These are phyloP conservation scores for Ogataea philodendri DNA, from an alignment of 805 yeast species.

Conservation along the genomic window DNA sequence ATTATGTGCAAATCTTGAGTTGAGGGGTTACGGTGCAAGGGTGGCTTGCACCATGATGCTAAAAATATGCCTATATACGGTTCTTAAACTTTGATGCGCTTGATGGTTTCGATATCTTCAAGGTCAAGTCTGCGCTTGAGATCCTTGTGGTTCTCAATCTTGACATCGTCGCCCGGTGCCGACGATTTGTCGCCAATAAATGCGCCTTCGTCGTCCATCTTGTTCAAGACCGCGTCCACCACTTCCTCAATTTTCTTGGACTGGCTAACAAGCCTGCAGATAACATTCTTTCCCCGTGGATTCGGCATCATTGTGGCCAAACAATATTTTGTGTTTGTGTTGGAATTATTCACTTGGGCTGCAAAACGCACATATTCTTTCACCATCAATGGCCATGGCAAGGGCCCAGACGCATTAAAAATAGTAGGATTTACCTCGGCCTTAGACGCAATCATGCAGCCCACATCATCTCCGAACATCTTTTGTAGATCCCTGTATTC, in stretches of 20 bases:
- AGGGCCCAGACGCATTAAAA: slow-evolving; percentile 46
- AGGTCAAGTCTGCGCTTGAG: slow-evolving; percentile 6
- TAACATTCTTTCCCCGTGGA: slow-evolving; percentile 33
- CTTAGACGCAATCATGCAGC: slow-evolving; percentile 90
- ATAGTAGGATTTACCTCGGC: slow-evolving; percentile 88
- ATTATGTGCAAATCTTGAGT: background rate
- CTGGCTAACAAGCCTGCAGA: slow-evolving; percentile 55
- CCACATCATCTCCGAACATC: slow-evolving; percentile 58
- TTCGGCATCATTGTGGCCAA: slow-evolving; percentile 70
- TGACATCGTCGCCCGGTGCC: slow-evolving; percentile 3
- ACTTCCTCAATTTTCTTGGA: slow-evolving; percentile 56
- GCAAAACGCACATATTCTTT: slow-evolving; percentile 59
- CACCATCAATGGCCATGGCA: slow-evolving; percentile 54
- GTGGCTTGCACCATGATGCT: background rate
- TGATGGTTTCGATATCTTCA: slow-evolving; percentile 8
- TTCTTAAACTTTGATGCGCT: slow-evolving; percentile 13
- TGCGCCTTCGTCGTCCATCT: slow-evolving; percentile 38
- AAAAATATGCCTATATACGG: no score
- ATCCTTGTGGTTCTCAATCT: slow-evolving; percentile 4
- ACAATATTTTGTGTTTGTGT: slow-evolving; percentile 79
- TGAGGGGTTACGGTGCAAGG: slow-evolving; percentile 2
- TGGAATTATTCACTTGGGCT: slow-evolving; percentile 53
- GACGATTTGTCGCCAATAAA: slow-evolving; percentile 13
- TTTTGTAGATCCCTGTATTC: slow-evolving; percentile 55
- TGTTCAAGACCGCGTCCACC: slow-evolving; percentile 32